Base-by-base conservation (phyloP, 2,329 filamentous ascomycete genomes). In the Pestalotiopsis sp. region DNA sequence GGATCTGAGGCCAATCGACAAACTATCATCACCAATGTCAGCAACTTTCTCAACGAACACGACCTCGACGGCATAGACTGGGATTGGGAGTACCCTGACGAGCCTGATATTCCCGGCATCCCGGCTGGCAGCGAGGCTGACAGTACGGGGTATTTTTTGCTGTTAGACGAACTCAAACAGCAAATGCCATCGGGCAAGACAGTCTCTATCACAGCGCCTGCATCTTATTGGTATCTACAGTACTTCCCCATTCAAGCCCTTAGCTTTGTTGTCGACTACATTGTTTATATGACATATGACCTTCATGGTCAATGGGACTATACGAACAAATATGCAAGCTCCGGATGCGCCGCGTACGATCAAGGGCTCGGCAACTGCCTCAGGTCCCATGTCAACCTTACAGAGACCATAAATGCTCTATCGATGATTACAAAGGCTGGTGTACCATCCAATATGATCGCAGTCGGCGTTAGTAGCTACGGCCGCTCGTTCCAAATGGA, bases 251-350 rank as follows among this genome's bases (percentile, higher is more conserved):
- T 80, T 36, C 45, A 68, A 4, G 57, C 69, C 2, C 75, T 79
- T 1, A 58, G 64, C n/a, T n/a, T 64, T 2, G 39, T 70, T 4
- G 64, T 79, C 36, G 76, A 80, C 70, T 78, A 79, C 68, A 73
- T 79, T n/a, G 72, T 79, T 17, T 80, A 73, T 66, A 82, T 82
- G 79, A 80, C 72, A 56, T 83, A 82, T 74, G 52, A 66, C 23
- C 64, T 66, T 45, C 56, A 66, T 27, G 64, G 64, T 13, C 25
- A 78, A 45, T 78, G 76, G 76, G 78, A 80, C 41, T 69, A 70
- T 23, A 69, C 68, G 3, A 83, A 81, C 68, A 57, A 68, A 17
- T 75, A 66, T 49, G 64, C 75, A 0, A 68, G 66, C 2, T 5
- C 12, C 5, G 41, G 41, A 5, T 49, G 59, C 62, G 12, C 5